Conservation (phyloP, 495 filamentous ascomycete genomes). For the Lophiotrema nucula region DNA sequence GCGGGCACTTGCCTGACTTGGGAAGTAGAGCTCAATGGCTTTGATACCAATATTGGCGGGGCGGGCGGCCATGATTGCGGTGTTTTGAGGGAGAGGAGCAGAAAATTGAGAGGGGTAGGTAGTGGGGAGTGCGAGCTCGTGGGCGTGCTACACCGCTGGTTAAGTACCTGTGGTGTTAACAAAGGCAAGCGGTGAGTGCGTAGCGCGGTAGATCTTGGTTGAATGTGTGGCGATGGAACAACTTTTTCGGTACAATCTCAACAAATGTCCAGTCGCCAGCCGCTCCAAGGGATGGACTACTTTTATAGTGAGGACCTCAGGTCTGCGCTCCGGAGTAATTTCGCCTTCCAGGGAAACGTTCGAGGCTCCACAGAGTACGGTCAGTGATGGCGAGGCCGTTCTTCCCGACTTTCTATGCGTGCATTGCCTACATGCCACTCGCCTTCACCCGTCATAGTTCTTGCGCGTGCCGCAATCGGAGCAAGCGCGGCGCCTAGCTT, state of each 20-base stretch:
- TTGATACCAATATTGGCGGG: slow-evolving; percentile 99
- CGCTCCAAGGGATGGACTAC: too few relatives aligned
- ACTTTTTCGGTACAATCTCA: slow-evolving; percentile 5
- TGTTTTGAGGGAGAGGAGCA: slow-evolving; percentile 3
- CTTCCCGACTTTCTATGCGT: too few relatives aligned
- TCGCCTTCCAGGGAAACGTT: too few relatives aligned
- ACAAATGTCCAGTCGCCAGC: too few relatives aligned
- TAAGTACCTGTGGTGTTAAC: slow-evolving; percentile 10
- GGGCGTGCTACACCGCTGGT: slow-evolving; percentile 25
- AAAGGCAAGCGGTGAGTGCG: slow-evolving; percentile 31
- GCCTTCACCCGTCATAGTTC: too few relatives aligned
- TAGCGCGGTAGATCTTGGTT: slow-evolving; percentile 30
- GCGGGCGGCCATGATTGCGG: slow-evolving; percentile 69
- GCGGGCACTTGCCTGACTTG: slow-evolving; percentile 72
- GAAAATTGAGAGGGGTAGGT: neutral
- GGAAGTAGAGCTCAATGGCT: slow-evolving; percentile 99
- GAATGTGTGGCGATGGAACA: slow-evolving; percentile 23
- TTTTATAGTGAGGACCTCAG: too few relatives aligned
- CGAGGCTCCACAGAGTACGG: too few relatives aligned
- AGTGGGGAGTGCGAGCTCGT: slow-evolving; percentile 1
- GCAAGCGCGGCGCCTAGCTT: too few relatives aligned
- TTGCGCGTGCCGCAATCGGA: too few relatives aligned
- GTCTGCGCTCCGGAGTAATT: too few relatives aligned
- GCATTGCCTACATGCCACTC: too few relatives aligned
- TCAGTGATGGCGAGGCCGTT: too few relatives aligned